Percentiles rank a stretch among this genome's conserved stretches.
Conservation (phyloP, 352 stramenopile genomes). For the Phytophthora tubulina region DNA sequence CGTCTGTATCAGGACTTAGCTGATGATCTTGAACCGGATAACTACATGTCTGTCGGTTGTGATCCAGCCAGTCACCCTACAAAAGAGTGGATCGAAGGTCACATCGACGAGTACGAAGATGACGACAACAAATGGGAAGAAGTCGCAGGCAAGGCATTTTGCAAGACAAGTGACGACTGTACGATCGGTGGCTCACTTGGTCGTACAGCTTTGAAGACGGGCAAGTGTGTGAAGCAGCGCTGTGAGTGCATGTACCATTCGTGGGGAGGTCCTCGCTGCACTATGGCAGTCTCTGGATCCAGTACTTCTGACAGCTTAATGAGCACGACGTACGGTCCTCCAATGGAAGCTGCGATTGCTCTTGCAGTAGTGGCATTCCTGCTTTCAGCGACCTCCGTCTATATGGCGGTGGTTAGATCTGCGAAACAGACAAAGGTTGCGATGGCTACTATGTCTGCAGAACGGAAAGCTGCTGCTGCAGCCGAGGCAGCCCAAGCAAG, state of each 20-base stretch:
- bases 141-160: slow-evolving; percentile 53
- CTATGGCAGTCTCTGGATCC: slow-evolving; percentile 41
- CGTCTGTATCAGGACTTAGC: slow-evolving; percentile 64
- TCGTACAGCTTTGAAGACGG: slow-evolving; percentile 39
- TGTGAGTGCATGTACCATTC: slow-evolving; percentile 59
- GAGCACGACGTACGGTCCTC: slow-evolving; percentile 56
- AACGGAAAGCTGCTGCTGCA: slow-evolving; percentile 20
- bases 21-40: slow-evolving; percentile 48
- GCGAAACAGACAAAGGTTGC: slow-evolving; percentile 28
- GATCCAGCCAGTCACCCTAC: slow-evolving; percentile 64
- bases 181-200: slow-evolving; percentile 36
- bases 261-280: slow-evolving; percentile 71
- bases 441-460: slow-evolving; percentile 23
- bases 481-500: background rate
- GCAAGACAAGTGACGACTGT: slow-evolving; percentile 55
- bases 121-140: slow-evolving; percentile 55
- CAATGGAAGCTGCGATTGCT: slow-evolving; percentile 44
- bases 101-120: slow-evolving; percentile 71
- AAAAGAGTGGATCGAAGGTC: slow-evolving; percentile 68
- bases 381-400: slow-evolving; percentile 17
- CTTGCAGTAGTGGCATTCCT: slow-evolving; percentile 23
- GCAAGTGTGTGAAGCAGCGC: slow-evolving; percentile 53
- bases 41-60: slow-evolving; percentile 65
- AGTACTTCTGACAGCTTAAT: slow-evolving; percentile 19
- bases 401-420: slow-evolving; percentile 14